Percentiles rank a stretch among this genome's conserved stretches.
phyloP scores from a whole-genome alignment of 306 rosid species.

The Leucaena leucocephala region DNA sequence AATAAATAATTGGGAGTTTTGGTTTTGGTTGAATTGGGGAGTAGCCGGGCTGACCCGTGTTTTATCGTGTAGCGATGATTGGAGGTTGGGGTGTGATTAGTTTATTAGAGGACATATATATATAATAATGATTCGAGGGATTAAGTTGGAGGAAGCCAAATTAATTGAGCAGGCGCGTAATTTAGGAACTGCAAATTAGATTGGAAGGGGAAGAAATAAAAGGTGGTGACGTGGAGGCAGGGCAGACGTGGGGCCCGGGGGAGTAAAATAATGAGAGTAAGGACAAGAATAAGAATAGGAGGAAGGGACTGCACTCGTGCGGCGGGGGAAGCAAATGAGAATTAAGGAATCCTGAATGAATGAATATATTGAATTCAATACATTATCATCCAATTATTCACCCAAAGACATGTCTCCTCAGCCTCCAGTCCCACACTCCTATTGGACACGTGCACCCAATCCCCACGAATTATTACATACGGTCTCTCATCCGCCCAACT shows the following conservation, averaged over 20 bases:
- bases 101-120: too few relatives aligned
- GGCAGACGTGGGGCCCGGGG: slow-evolving; percentile 25
- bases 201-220: too few relatives aligned
- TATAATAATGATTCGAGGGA: too few relatives aligned
- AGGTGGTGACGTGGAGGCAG: slow-evolving; percentile 40
- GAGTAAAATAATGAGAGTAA: neutral
- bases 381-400: slow-evolving; percentile 16
- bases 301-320: slow-evolving; percentile 44
- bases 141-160: neutral
- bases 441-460: slow-evolving; percentile 56
- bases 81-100: neutral
- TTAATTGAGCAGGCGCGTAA: neutral
- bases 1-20: neutral
- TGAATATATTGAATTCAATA: neutral
- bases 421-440: neutral
- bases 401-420: neutral
- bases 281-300: slow-evolving; percentile 11
- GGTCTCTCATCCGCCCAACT: neutral
- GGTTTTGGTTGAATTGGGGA: neutral
- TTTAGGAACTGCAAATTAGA: too few relatives aligned
- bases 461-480: slow-evolving; percentile 32
- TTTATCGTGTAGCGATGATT: slow-evolving; percentile 55
- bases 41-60: slow-evolving; percentile 39
- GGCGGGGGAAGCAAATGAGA: slow-evolving; percentile 42
- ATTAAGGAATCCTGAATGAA: slow-evolving; percentile 1